Evolutionary conservation across 2,329 filamentous ascomycete genomes (phyloP), one percentile per base, ranked within the genome.

Genomic region (Talaromyces sp.): DNA sequence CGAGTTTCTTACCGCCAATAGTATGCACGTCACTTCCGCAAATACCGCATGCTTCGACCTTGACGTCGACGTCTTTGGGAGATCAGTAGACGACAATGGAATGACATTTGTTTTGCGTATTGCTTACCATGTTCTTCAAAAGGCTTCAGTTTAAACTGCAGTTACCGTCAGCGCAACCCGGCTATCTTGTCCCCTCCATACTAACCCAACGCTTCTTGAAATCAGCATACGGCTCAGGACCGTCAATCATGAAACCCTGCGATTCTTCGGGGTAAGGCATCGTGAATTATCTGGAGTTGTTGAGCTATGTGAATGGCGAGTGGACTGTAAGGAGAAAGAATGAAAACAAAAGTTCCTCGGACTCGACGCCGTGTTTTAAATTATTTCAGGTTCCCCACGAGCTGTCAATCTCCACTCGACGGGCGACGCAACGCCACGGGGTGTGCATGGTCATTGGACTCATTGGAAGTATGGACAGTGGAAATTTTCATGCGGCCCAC

Each of bases 11-110:
- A 69, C 73, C 75, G 69, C 75, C 85, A 72, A 91, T 83, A 63
- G 86, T 90, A 77, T 90, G 88, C 55, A 89, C 80, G 71, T 92
- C 88, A 67, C 85, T 88, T 67, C 88, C 85, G 73, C 89, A 92
- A 58, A 92, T 82, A 71, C 91, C 90, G 71, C 90, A 93, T 72
- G 85, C 88, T 67, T 92, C 87, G 70, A 96, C 88, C 81, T 93
- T 89, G 77, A 96, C 85, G 73, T 96, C 92, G 69, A 96, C 86
- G 72, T 96, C 92, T 73, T 55, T 52, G 9, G 44, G 25, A 54
- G 61, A 28, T 62, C 39, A 62, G 60, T 19, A 51, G 22, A 11
- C 19, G 19, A 10, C 1, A 22, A 22, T 8, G 3, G 22, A 9
- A n/a, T 13, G 17, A 53, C 25, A 6, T 25, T 25, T 47, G 10